These are phyloP conservation scores for Jackrogersella minutella DNA, from an alignment of 495 filamentous ascomycete genomes.

Conservation along the genomic window DNA sequence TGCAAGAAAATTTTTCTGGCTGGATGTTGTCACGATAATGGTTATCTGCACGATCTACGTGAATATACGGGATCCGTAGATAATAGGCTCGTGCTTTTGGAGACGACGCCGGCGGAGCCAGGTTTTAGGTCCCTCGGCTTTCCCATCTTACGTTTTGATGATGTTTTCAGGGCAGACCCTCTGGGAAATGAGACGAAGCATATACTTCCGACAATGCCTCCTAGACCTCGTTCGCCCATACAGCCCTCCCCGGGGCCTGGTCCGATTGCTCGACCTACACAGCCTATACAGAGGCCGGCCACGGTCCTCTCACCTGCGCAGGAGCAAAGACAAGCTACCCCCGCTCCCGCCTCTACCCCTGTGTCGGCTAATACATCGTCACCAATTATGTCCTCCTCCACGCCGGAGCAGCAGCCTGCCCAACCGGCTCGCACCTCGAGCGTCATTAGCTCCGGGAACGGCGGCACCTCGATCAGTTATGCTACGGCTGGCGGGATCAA, in stretches of 20 bases:
- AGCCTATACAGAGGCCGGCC: conserved; percentile 24
- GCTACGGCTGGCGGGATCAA: conserved; percentile 42
- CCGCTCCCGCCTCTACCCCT: conserved; percentile 27
- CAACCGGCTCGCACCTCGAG: conserved; percentile 30
- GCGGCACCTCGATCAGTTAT: conserved; percentile 47
- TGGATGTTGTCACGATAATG: conserved; percentile 45
- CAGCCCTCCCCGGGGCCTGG: conserved; percentile 23
- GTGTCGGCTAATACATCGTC: conserved; percentile 27
- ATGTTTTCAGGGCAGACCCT: conserved; percentile 44
- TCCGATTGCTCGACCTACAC: conserved; percentile 40
- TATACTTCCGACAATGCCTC: conserved; percentile 2
- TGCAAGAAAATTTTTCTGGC: conserved; percentile 46
- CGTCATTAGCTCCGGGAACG: conserved; percentile 45
- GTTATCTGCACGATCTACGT: conserved; percentile 47
- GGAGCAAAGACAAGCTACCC: conserved; percentile 32
- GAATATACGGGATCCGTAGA: conserved; percentile 39
- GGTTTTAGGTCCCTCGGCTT: conserved; percentile 42
- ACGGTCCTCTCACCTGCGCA: conserved; percentile 17
- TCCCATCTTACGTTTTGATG: conserved; percentile 44
- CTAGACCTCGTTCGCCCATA: conserved; percentile 34
- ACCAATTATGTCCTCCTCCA: conserved; percentile 29
- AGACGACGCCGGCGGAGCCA: conserved; percentile 45
- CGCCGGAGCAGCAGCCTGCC: conserved; percentile 24
- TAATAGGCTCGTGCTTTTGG: conserved; percentile 37
- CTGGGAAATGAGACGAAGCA: conserved; percentile 43